These are phyloP conservation scores for Pseudoneurospora amorphoporcata DNA, from an alignment of 495 filamentous ascomycete species.

Conservation along the genomic window DNA sequence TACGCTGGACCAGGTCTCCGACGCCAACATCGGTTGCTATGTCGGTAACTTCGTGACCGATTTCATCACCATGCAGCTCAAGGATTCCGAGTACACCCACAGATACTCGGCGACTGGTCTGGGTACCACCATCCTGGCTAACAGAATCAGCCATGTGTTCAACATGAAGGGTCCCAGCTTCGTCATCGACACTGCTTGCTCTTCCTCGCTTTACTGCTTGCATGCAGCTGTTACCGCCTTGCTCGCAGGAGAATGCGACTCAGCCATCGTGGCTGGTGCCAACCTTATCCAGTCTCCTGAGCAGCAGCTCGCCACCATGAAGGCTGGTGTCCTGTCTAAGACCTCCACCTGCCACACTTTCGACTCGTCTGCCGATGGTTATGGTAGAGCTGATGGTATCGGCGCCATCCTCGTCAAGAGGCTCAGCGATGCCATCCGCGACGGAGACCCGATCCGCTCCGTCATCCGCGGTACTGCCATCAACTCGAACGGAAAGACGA, in stretches of 20 bases:
- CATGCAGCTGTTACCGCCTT: slow-evolving; percentile 43
- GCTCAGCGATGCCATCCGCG: slow-evolving; percentile 36
- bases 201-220: slow-evolving; percentile 40
- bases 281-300: slow-evolving; percentile 40
- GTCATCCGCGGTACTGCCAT: slow-evolving; percentile 44
- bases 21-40: slow-evolving; percentile 36
- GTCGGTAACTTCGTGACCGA: slow-evolving; percentile 57
- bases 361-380: slow-evolving; percentile 50
- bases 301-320: slow-evolving; percentile 23
- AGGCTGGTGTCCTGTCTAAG: slow-evolving; percentile 25
- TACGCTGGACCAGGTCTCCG: slow-evolving; percentile 17
- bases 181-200: slow-evolving; percentile 45
- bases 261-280: slow-evolving; percentile 40
- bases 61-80: slow-evolving; percentile 43
- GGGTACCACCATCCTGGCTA: slow-evolving; percentile 27
- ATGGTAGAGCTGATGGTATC: slow-evolving; percentile 50
- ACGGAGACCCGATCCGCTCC: slow-evolving; percentile 44
- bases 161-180: slow-evolving; percentile 33
- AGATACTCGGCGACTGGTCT: slow-evolving; percentile 21
- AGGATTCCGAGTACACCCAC: slow-evolving; percentile 9
- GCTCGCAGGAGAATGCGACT: slow-evolving; percentile 22
- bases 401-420: slow-evolving; percentile 44
- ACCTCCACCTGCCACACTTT: slow-evolving; percentile 45
- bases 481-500: slow-evolving; percentile 44
- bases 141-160: slow-evolving; percentile 42